Evolutionary conservation across 225 moss, liverwort and hornwort species (phyloP).

Genomic region (Neckera pumila): DNA sequence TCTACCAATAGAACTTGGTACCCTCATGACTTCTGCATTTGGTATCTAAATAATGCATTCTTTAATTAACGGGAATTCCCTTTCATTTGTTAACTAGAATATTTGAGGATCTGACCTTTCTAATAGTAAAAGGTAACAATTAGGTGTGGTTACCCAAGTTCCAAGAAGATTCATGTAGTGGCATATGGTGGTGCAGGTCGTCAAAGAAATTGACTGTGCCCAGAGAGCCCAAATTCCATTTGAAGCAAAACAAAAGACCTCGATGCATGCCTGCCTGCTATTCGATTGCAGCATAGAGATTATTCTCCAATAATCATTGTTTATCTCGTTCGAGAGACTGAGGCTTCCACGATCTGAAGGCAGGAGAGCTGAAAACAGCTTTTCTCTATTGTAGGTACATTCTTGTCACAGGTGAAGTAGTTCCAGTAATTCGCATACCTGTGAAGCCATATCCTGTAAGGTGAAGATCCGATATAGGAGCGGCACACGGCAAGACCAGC

Average conservation of each 20-base stretch:
- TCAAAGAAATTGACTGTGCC: conserved; percentile 82
- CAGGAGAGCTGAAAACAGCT: background rate
- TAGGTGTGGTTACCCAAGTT: too few species aligned
- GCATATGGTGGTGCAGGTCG: conserved; percentile 30
- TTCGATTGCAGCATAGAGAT: background rate
- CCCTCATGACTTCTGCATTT: background rate
- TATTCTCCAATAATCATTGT: background rate
- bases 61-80: too few species aligned
- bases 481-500: background rate
- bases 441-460: background rate
- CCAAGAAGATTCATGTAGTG: background rate
- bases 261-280: conserved; percentile 44
- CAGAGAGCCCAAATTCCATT: conserved; percentile 65
- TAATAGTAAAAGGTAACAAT: too few species aligned
- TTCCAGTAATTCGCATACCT: background rate
- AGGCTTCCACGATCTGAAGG: background rate
- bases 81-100: background rate
- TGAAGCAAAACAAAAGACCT: conserved; percentile 56
- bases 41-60: too few species aligned
- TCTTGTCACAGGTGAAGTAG: background rate
- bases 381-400: background rate
- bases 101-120: too few species aligned
- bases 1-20: background rate
- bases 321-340: background rate
- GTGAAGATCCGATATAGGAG: background rate